Percentiles rank a stretch among this genome's conserved stretches.
These are phyloP conservation scores for Leccinum pachyderme DNA, from an alignment of 1,284 basidiomycete genomes.

Conservation along the genomic window DNA sequence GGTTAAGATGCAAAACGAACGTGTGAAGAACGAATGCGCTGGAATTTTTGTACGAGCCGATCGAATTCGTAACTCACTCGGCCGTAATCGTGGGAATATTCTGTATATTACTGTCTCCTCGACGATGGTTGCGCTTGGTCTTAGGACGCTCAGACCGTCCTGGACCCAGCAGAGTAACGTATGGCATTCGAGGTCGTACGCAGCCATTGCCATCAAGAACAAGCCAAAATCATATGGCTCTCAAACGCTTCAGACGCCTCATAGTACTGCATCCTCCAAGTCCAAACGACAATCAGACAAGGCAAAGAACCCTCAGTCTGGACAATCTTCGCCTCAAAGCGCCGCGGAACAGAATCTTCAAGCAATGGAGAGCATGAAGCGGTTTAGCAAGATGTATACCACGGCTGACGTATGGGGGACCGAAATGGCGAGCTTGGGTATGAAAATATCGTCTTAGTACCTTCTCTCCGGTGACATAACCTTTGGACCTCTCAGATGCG, in stretches of 20 bases:
- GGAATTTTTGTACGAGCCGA: conserved; percentile 13
- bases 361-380: conserved; percentile 41
- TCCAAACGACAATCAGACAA: conserved; percentile 3
- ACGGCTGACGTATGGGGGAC: conserved; percentile 50
- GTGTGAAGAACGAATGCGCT: neutral
- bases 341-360: conserved; percentile 39
- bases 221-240: conserved; percentile 11
- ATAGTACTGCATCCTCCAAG: conserved; percentile 9
- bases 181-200: conserved; percentile 19
- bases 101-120: neutral
- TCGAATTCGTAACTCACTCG: conserved; percentile 20
- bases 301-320: conserved; percentile 8
- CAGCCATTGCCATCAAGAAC: conserved; percentile 17
- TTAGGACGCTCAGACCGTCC: conserved; percentile 9
- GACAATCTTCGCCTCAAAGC: conserved; percentile 16
- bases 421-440: conserved; percentile 50
- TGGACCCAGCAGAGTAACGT: conserved; percentile 2
- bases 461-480: neutral
- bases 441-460: conserved; percentile 14
- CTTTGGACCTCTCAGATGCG: conserved; percentile 17
- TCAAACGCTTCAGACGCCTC: conserved; percentile 1
- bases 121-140: conserved; percentile 13
- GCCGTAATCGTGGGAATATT: conserved; percentile 18
- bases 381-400: conserved; percentile 35
- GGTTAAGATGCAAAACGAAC: conserved; percentile 14